Evolutionary conservation across 768 basidiomycete genomes (phyloP), one percentile per base, ranked within the genome.

Genomic region (Tricholoma terreum): DNA sequence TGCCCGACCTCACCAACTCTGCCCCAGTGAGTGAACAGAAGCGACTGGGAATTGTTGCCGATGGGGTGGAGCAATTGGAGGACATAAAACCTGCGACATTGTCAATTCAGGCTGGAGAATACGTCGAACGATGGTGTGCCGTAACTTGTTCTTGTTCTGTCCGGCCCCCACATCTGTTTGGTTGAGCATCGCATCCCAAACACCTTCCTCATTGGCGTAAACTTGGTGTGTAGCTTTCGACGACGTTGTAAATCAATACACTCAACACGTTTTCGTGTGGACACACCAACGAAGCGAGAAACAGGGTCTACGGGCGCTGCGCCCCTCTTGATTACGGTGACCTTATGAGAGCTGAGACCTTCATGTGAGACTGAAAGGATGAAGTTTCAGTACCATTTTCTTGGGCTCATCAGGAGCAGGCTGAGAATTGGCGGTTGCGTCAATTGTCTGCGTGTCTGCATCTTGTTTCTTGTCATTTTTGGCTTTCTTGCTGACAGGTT

Each of bases 141-240:
- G 43, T 45, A 46, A 83, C 82, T 85, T 84, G 64, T 84, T 84
- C 72, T 83, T 84, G 63, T 84, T 84, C 53, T 70, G 68, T 30
- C 69, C 67, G 35, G 72, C 74, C 42, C 75, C 77, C 50, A 84
- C 73, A 59, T 84, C 76, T 1, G 84, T 84, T 63, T 84, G 84
- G 65, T 84, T 85, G 54, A 84, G 75, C 80, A 83, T 84, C 35
- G 82, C 83, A 63, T 85, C 84, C 82, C 82, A 85, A 10, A 74
- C 69, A 48, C 63, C 65, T 50, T 78, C 77, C 4, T 57, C 66
- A 38, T 75, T 73, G 30, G 64, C 58, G 54, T 76, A 81, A 6
- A 84, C 83, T 64, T 83, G 75, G 62, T 84, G 82, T 1, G 81
- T 78, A 46, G 68, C 82, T 84, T 63, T 24, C 17, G 15, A 43